Percentiles rank a stretch among this genome's conserved stretches.
phyloP scores from a whole-genome alignment of 768 basidiomycete species.

The Terana coerulea region DNA sequence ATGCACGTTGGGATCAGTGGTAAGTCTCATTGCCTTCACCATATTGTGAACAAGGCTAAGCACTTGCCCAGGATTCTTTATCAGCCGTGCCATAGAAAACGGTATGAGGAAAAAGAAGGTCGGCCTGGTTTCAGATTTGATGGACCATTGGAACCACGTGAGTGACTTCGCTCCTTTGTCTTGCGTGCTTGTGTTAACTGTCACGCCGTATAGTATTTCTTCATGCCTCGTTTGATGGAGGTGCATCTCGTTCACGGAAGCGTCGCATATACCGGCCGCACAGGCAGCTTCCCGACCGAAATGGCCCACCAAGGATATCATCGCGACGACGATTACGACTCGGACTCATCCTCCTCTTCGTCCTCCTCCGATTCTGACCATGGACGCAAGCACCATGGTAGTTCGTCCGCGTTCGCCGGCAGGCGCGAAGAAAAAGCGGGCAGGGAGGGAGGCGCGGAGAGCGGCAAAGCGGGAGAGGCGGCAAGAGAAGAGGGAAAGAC shows the following conservation, averaged over 20 bases:
- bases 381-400: background rate
- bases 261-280: slow-evolving; percentile 1
- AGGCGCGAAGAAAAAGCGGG: background rate
- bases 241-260: slow-evolving; percentile 14
- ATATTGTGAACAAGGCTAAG: no score
- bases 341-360: background rate
- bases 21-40: background rate
- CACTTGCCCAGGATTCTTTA: slow-evolving; percentile 29
- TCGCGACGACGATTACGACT: background rate
- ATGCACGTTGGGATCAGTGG: background rate
- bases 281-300: background rate
- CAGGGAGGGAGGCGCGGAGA: background rate
- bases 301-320: background rate
- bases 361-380: background rate
- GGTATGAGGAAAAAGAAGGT: slow-evolving; percentile 35
- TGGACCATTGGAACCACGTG: slow-evolving; percentile 51
- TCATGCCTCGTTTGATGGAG: slow-evolving; percentile 14
- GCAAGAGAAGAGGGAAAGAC: background rate
- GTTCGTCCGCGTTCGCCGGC: background rate
- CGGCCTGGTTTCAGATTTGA: slow-evolving; percentile 35
- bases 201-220: slow-evolving; percentile 15
- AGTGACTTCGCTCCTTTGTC: slow-evolving; percentile 9
- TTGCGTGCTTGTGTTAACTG: background rate
- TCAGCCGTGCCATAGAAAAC: slow-evolving; percentile 11
- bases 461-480: no score